phyloP scores from a whole-genome alignment of 2,329 filamentous ascomycete species.

The Arthrinium puccinioides region DNA sequence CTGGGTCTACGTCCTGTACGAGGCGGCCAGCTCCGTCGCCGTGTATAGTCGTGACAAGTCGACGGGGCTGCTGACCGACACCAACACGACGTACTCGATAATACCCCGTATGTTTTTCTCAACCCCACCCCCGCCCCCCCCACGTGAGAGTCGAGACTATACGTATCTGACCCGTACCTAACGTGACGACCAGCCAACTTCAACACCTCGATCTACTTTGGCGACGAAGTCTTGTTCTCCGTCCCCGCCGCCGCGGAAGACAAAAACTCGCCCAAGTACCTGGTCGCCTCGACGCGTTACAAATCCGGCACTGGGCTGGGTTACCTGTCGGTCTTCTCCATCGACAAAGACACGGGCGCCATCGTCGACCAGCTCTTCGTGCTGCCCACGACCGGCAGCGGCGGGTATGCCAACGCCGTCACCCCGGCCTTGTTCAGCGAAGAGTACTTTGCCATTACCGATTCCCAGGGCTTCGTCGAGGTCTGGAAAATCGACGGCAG shows the following conservation, averaged over 20 bases:
- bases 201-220: conserved; percentile 16
- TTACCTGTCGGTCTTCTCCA: conserved; percentile 20
- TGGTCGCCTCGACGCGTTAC: conserved; percentile 14
- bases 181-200: conserved; percentile 6
- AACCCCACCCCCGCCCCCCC: background rate
- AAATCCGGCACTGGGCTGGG: conserved; percentile 12
- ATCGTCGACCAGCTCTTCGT: conserved; percentile 20
- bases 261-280: conserved; percentile 12
- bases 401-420: conserved; percentile 21
- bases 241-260: conserved; percentile 4
- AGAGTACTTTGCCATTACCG: conserved; percentile 21
- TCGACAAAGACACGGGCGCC: conserved; percentile 15
- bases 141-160: background rate
- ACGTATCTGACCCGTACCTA: background rate
- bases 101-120: conserved; percentile 3
- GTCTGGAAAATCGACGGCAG: conserved; percentile 19
- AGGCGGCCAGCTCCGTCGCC: conserved; percentile 15
- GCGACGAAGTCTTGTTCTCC: conserved; percentile 16
- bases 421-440: conserved; percentile 17
- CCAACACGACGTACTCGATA: conserved; percentile 5
- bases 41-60: conserved; percentile 15
- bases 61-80: conserved; percentile 12
- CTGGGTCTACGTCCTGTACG: conserved; percentile 20
- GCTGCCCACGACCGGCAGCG: conserved; percentile 17
- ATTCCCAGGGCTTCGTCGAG: conserved; percentile 19